These are phyloP conservation scores for Podospora appendiculata DNA, from an alignment of 495 filamentous ascomycete genomes.

Conservation along the genomic window DNA sequence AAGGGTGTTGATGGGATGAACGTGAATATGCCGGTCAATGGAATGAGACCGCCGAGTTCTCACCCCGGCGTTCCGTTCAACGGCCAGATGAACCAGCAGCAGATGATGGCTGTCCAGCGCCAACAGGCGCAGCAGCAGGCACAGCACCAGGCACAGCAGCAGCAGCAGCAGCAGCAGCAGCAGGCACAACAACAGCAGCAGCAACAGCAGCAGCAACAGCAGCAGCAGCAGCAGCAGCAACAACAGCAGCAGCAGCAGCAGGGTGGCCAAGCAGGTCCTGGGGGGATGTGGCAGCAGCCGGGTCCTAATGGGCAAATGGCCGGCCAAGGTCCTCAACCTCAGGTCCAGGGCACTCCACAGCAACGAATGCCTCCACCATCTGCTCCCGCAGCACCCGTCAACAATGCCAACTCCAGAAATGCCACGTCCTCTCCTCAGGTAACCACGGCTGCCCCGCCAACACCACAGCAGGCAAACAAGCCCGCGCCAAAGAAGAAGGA, in stretches of 20 bases:
- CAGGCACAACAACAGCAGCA: conserved; percentile 8
- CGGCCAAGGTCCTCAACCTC: conserved; percentile 49
- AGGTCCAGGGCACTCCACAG: conserved; percentile 64
- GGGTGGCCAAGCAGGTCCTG: conserved; percentile 23
- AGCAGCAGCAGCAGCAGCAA: no score
- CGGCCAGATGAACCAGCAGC: conserved; percentile 52
- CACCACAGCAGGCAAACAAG: conserved; percentile 73
- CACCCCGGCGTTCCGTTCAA: conserved; percentile 61
- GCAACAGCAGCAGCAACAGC: neutral
- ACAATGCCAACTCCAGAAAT: conserved; percentile 46
- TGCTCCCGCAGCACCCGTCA: conserved; percentile 49
- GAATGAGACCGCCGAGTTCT: conserved; percentile 81
- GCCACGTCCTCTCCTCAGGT: conserved; percentile 76
- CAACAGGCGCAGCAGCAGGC: neutral
- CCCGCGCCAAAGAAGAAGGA: conserved; percentile 82
- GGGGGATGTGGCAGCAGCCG: conserved; percentile 52
- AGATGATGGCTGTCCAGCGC: conserved; percentile 24
- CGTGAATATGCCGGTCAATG: conserved; percentile 51
- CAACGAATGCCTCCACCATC: conserved; percentile 91
- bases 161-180: neutral
- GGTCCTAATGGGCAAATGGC: conserved; percentile 58
- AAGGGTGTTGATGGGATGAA: conserved; percentile 7
- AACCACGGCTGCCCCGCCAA: conserved; percentile 70
- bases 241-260: conserved; percentile 24
- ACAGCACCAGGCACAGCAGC: neutral